A percentile compares a stretch with the other conserved stretches of the same genome.
Evolutionary conservation across 2,329 filamentous ascomycete species (phyloP).

Genomic region (Eurotiales sp.): DNA sequence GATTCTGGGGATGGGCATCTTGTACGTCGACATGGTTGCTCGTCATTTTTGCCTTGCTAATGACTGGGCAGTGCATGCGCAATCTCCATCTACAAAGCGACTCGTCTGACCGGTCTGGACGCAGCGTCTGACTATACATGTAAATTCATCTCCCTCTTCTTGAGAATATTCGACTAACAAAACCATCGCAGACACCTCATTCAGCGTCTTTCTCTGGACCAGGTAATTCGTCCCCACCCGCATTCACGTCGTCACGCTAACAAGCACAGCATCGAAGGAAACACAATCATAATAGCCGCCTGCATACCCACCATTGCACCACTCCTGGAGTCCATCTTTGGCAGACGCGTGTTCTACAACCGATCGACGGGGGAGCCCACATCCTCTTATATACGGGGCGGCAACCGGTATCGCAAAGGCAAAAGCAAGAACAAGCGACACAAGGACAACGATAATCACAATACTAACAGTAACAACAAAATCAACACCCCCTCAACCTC

Average conservation of each 20-base stretch:
- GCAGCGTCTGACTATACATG: conserved; percentile 17
- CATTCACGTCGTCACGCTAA: neutral
- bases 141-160: neutral
- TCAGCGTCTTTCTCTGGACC: conserved; percentile 14
- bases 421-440: neutral
- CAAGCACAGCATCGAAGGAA: conserved; percentile 10
- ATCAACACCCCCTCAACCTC: neutral
- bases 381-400: neutral
- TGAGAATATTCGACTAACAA: neutral
- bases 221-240: neutral
- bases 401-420: neutral
- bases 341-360: conserved; percentile 9
- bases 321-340: conserved; percentile 11
- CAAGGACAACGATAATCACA: neutral
- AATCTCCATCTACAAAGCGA: conserved; percentile 32
- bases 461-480: neutral
- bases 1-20: conserved; percentile 28
- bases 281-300: conserved; percentile 15
- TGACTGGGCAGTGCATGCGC: conserved; percentile 25
- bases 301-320: conserved; percentile 16
- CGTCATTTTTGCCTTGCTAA: neutral
- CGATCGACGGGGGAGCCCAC: conserved; percentile 2
- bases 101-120: conserved; percentile 24
- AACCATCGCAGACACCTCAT: neutral
- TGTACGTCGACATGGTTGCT: conserved; percentile 22